These are phyloP conservation scores for Aureobasidium leucospermi DNA, from an alignment of 2,329 filamentous ascomycete genomes.

Conservation along the genomic window DNA sequence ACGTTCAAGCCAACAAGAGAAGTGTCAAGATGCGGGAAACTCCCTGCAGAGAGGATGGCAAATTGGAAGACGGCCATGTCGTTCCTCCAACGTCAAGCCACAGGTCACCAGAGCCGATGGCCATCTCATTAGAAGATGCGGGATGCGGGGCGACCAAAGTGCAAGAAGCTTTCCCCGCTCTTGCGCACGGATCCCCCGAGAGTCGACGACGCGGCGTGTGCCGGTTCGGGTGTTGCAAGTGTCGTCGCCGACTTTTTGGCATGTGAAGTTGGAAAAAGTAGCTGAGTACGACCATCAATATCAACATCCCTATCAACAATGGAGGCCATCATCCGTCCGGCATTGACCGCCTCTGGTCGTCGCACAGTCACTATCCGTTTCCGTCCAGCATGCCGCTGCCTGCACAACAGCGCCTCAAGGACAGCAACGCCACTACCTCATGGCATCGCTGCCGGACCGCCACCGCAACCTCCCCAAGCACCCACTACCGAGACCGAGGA, in stretches of 20 bases:
- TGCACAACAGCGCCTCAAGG: slow-evolving; percentile 36
- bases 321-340: slow-evolving; percentile 10
- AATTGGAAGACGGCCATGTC: neutral
- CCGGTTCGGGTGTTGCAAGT: neutral
- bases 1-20: neutral
- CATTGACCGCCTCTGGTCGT: slow-evolving; percentile 26
- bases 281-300: neutral
- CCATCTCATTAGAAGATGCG: neutral
- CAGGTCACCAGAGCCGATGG: neutral
- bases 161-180: neutral
- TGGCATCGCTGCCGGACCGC: slow-evolving; percentile 52
- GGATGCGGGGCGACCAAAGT: neutral
- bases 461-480: slow-evolving; percentile 49
- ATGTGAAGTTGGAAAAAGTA: neutral
- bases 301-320: neutral
- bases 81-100: neutral
- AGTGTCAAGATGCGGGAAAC: neutral
- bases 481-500: slow-evolving; percentile 41
- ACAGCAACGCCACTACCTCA: slow-evolving; percentile 49
- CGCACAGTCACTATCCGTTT: slow-evolving; percentile 8
- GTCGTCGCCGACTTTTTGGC: neutral
- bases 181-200: neutral
- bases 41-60: neutral
- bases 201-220: neutral
- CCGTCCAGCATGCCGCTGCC: slow-evolving; percentile 20